These are phyloP conservation scores for Durotheca rogersii DNA, from an alignment of 495 filamentous ascomycete genomes.

Conservation along the genomic window DNA sequence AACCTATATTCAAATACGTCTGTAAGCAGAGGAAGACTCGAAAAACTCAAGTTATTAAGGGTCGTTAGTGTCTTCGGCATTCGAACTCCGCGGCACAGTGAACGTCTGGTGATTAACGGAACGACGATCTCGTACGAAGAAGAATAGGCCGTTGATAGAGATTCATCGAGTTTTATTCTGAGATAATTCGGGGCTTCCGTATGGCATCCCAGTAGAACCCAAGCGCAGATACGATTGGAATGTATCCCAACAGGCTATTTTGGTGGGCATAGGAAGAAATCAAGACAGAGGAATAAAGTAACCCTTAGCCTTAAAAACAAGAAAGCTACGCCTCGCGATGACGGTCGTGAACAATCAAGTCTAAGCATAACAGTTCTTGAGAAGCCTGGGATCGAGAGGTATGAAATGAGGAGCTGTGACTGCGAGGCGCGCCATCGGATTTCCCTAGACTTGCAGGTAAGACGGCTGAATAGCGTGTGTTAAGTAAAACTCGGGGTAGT, in stretches of 20 bases:
- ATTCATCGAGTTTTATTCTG: neutral
- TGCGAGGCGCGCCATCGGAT: too few relatives aligned
- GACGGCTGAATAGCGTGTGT: too few relatives aligned
- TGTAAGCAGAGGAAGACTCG: neutral
- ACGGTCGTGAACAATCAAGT: too few relatives aligned
- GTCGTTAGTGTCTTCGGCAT: constrained; percentile 17
- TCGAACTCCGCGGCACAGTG: constrained; percentile 3
- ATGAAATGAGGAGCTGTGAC: too few relatives aligned
- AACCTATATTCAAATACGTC: constrained; percentile 17
- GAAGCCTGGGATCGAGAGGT: too few relatives aligned
- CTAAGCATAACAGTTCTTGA: too few relatives aligned
- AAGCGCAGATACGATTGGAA: neutral
- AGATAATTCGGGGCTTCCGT: neutral
- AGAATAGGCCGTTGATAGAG: neutral
- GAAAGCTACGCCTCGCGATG: neutral
- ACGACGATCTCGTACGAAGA: neutral
- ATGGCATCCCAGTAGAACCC: neutral
- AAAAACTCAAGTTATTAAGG: neutral
- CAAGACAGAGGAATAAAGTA: neutral
- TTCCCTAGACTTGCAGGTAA: too few relatives aligned
- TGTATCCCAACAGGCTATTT: too few relatives aligned
- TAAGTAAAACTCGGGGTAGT: too few relatives aligned
- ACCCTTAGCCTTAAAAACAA: neutral
- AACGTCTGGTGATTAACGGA: neutral
- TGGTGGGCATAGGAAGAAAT: too few relatives aligned